Percentiles rank a stretch among this genome's conserved stretches.
phyloP scores from a whole-genome alignment of 2,329 filamentous ascomycete genomes.

The Hymenoscyphus occultus region DNA sequence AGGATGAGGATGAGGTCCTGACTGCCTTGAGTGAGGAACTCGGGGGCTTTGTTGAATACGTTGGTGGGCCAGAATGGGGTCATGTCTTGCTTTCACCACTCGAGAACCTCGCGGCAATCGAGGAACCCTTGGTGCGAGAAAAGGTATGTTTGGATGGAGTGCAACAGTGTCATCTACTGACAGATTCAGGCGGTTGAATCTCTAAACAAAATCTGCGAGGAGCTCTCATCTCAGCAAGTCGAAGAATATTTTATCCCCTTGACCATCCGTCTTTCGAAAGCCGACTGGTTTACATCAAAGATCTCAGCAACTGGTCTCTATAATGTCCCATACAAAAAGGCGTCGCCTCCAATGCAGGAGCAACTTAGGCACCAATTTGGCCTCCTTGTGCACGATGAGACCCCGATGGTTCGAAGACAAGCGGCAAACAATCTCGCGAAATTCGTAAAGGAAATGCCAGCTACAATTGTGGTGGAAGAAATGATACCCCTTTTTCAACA shows the following conservation, averaged over 20 bases:
- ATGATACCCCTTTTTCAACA: conserved; percentile 99
- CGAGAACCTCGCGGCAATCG: conserved; percentile 97
- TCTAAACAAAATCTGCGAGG: conserved; percentile 96
- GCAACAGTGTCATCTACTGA: conserved; percentile 19
- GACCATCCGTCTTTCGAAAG: conserved; percentile 92
- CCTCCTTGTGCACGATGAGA: conserved; percentile 94
- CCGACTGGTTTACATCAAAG: conserved; percentile 99
- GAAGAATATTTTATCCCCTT: conserved; percentile 98
- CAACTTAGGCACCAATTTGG: conserved; percentile 88
- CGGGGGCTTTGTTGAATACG: conserved; percentile 94
- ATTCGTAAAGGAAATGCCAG: conserved; percentile 95
- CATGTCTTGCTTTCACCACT: conserved; percentile 95
- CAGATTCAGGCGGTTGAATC: conserved; percentile 83
- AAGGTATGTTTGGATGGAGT: conserved; percentile 60
- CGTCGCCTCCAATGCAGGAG: conserved; percentile 83
- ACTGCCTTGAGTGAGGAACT: conserved; percentile 96
- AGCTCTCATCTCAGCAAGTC: conserved; percentile 86
- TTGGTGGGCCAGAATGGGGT: conserved; percentile 88
- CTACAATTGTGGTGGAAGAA: conserved; percentile 88
- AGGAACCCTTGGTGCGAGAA: conserved; percentile 95
- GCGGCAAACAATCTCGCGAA: conserved; percentile 94
- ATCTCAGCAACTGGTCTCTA: conserved; percentile 96
- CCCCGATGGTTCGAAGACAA: conserved; percentile 97
- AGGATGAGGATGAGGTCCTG: conserved; percentile 97
- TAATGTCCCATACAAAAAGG: conserved; percentile 89